These are phyloP conservation scores for Trichosporon asahii DNA, from an alignment of 1,284 basidiomycete species.

Conservation along the genomic window DNA sequence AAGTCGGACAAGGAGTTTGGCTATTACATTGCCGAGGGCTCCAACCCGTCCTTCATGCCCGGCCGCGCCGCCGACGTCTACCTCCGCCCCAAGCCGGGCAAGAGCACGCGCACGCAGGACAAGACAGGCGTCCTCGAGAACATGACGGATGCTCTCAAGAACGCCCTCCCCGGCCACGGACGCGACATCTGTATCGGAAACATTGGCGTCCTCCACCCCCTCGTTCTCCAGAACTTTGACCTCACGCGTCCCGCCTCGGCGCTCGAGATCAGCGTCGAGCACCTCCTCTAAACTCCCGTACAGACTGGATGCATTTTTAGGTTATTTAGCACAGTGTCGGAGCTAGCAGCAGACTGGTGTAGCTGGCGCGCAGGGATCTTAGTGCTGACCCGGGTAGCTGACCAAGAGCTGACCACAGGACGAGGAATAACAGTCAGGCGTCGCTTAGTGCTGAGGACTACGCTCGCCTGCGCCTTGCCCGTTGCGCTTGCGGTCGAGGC, in stretches of 20 bases:
- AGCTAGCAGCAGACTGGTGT: too few relatives aligned
- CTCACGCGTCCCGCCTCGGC: constrained; percentile 93
- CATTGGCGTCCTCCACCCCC: constrained; percentile 85
- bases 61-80: constrained; percentile 88
- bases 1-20: constrained; percentile 64
- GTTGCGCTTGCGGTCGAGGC: too few relatives aligned
- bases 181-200: constrained; percentile 72
- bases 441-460: too few relatives aligned
- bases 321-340: background rate
- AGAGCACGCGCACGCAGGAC: background rate
- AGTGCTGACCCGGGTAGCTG: too few relatives aligned
- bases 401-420: too few relatives aligned
- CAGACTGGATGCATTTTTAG: background rate
- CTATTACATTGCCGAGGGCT: constrained; percentile 87
- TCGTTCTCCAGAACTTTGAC: constrained; percentile 86
- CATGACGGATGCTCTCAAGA: constrained; percentile 48
- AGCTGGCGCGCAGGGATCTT: too few relatives aligned
- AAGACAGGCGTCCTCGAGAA: constrained; percentile 42
- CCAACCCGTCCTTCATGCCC: constrained; percentile 89
- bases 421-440: too few relatives aligned
- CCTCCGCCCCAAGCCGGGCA: constrained; percentile 65
- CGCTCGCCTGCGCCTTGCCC: too few relatives aligned
- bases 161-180: constrained; percentile 36
- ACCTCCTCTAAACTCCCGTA: constrained; percentile 68
- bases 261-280: constrained; percentile 89